A percentile compares a stretch with the other conserved stretches of the same genome.
Conservation (phyloP, 352 stramenopile species). For the Globisporangium solare region DNA sequence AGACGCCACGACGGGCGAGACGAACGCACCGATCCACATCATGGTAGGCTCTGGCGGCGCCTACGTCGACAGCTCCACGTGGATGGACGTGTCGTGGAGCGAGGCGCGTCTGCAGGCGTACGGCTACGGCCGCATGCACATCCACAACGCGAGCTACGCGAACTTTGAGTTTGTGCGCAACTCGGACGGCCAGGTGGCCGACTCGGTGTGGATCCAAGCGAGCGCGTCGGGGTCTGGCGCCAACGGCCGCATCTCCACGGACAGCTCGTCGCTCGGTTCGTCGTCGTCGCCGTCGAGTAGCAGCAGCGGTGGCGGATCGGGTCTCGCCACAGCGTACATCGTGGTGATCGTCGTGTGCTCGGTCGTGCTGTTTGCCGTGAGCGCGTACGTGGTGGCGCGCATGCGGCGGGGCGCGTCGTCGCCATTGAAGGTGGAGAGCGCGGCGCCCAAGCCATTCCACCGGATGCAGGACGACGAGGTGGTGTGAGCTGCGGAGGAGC, state of each 20-base stretch:
- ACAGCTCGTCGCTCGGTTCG: background rate
- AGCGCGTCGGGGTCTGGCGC: background rate
- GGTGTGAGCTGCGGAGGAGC: no score
- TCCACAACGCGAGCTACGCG: slow-evolving; percentile 41
- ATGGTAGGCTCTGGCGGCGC: slow-evolving; percentile 41
- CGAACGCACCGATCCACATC: slow-evolving; percentile 31
- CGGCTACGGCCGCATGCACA: slow-evolving; percentile 43
- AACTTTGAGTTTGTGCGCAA: slow-evolving; percentile 46
- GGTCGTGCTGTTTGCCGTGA: background rate
- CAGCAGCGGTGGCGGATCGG: no score
- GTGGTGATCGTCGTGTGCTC: background rate
- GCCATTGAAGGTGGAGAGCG: background rate
- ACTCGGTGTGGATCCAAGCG: slow-evolving; percentile 15
- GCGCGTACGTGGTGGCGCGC: background rate
- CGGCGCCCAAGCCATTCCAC: background rate
- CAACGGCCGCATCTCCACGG: background rate
- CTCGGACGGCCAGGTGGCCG: background rate
- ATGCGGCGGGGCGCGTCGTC: background rate
- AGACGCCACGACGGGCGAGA: slow-evolving; percentile 13
- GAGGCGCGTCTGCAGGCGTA: background rate
- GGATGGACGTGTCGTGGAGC: slow-evolving; percentile 15
- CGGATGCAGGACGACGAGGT: background rate
- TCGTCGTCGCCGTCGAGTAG: no score
- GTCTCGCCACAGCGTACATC: background rate
- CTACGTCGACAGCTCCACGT: slow-evolving; percentile 23